Evolutionary conservation across 2,329 filamentous ascomycete genomes (phyloP), one percentile per base, ranked within the genome.

Genomic region (Paecilomyces sp.): DNA sequence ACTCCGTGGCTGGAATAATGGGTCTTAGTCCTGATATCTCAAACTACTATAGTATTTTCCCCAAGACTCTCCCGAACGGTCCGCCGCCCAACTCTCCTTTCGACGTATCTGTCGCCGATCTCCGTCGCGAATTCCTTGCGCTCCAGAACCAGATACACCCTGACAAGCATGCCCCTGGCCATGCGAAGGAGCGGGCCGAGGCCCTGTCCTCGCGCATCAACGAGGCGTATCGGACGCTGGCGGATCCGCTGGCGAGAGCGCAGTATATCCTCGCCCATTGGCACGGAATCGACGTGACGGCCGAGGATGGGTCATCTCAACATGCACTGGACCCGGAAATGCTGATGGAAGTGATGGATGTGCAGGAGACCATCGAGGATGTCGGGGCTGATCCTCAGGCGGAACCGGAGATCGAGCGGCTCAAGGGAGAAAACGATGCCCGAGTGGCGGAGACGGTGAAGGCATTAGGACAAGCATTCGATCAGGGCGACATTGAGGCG

Each of bases 41-140:
- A 47, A 91, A 88, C 58, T 85, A 93, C 81, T 97, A 97, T 82
- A 85, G 88, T 59, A 85, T 97, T 77, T 99, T 99, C 80, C 92
- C 92, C 1, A 72, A 83, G 33, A 90, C 92, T 2, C 82, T 97
- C 3, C 85, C 92, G 0, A 58, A 74, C 1, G 93, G 93, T 1
- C 89, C 91, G 0, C 94, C 94, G 0, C 93, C 93, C 0, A 58
- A 70, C 0, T 88, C 92, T 0, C 82, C 86, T 60, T 99, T 97
- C 81, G 75, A 80, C 13, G 85, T 97, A 69, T 83, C 96, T 72
- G 72, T 84, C 12, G 80, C 83, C 60, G 79, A 83, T 15, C 84
- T 97, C 22, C 89, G 90, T 56, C 84, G 85, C 64, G 94, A 99
- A 72, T 97, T 96, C 77, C 85, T 97, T 13, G 84, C 85, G 61